phyloP scores from a whole-genome alignment of 2,329 filamentous ascomycete species.

The Neonectria coccinea region DNA sequence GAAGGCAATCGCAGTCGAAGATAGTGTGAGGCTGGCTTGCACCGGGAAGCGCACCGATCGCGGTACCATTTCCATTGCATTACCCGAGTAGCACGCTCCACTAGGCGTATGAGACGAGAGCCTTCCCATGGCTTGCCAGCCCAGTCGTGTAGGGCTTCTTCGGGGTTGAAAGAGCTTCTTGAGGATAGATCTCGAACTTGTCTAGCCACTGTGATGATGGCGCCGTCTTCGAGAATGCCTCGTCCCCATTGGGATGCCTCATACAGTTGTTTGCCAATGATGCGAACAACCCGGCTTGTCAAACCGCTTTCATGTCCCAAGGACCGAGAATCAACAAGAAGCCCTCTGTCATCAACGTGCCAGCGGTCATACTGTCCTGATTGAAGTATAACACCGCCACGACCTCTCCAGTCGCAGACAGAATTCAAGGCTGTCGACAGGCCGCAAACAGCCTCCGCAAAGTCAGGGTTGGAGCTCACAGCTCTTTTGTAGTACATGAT shows the following conservation, averaged over 20 bases:
- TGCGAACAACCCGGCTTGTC: conserved; percentile 89
- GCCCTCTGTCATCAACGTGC: conserved; percentile 89
- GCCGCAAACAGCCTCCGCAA: conserved; percentile 96
- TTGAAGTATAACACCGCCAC: conserved; percentile 85
- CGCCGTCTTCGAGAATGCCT: conserved; percentile 71
- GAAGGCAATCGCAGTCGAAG: conserved; percentile 78
- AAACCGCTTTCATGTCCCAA: conserved; percentile 77
- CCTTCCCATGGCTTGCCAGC: conserved; percentile 86
- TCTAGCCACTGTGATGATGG: conserved; percentile 63
- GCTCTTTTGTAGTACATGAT: conserved; percentile 93
- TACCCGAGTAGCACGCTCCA: conserved; percentile 85
- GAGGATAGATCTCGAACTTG: conserved; percentile 58
- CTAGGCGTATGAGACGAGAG: conserved; percentile 81
- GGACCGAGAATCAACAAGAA: conserved; percentile 78
- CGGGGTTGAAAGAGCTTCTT: conserved; percentile 52
- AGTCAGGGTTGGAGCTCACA: conserved; percentile 91
- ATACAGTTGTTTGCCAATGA: conserved; percentile 86
- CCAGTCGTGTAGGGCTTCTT: conserved; percentile 68
- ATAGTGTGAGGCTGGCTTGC: conserved; percentile 69
- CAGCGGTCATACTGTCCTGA: conserved; percentile 84
- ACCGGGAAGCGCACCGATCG: conserved; percentile 76
- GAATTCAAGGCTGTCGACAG: conserved; percentile 95
- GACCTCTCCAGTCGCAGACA: conserved; percentile 92
- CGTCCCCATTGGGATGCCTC: conserved; percentile 90
- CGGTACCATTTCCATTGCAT: conserved; percentile 89